phyloP scores from a whole-genome alignment of 345 rosid genomes.

The Arabidopsis thaliana region DNA sequence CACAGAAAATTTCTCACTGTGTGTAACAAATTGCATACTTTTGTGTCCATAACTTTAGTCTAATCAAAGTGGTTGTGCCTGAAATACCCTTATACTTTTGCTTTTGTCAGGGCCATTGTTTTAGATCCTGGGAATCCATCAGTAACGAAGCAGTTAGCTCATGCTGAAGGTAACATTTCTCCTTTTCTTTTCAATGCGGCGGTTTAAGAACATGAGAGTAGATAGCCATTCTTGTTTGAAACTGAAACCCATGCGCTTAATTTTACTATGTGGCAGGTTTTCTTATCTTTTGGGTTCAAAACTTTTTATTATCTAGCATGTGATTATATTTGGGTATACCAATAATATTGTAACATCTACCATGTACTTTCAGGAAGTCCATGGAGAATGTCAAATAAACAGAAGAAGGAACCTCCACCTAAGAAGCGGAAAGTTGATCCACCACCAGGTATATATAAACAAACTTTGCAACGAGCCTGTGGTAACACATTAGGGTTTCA shows the following conservation, averaged over 20 bases:
- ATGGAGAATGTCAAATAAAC: constrained; percentile 64
- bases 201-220: constrained; percentile 3
- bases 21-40: constrained; percentile 19
- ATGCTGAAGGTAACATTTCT: constrained; percentile 70
- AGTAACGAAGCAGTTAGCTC: constrained; percentile 74
- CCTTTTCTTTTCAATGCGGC: constrained; percentile 23
- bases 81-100: constrained; percentile 23
- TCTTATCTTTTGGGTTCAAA: constrained; percentile 27
- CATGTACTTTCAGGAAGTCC: constrained; percentile 66
- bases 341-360: constrained; percentile 26
- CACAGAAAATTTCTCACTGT: constrained; percentile 16
- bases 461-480: constrained; percentile 24
- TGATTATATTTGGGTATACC: constrained; percentile 12
- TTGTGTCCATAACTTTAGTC: constrained; percentile 22
- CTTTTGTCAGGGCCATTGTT: constrained; percentile 76
- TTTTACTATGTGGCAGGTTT: constrained; percentile 24
- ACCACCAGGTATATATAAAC: constrained; percentile 60
- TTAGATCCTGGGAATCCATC: constrained; percentile 87
- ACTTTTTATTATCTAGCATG: constrained; percentile 21
- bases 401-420: constrained; percentile 75
- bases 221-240: constrained; percentile 31
- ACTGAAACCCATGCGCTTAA: constrained; percentile 32
- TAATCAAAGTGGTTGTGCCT: constrained; percentile 27
- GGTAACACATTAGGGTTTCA: constrained; percentile 29
- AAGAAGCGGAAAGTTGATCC: constrained; percentile 88